These are phyloP conservation scores for Pachysolen tannophilus DNA, from an alignment of 805 yeast genomes.

Conservation along the genomic window DNA sequence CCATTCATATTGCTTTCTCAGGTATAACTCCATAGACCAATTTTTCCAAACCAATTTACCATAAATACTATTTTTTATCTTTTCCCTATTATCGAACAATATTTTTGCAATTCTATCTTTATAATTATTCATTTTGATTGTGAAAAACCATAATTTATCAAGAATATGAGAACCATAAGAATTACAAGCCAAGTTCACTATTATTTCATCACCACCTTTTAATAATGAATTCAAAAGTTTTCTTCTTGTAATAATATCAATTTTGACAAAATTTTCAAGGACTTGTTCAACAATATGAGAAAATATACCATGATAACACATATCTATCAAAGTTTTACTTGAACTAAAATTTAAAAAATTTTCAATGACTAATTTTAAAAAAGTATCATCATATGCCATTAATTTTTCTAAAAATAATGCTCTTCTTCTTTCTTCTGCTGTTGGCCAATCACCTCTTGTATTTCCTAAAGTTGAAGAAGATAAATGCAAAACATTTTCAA, in stretches of 20 bases:
- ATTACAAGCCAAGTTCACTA: slow-evolving; percentile 62
- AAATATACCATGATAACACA: slow-evolving; percentile 86
- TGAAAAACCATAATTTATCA: slow-evolving; percentile 77
- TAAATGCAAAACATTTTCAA: slow-evolving; percentile 62
- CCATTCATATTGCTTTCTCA: slow-evolving; percentile 78
- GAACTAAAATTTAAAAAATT: slow-evolving; percentile 46
- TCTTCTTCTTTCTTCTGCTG: slow-evolving; percentile 80
- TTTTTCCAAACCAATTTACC: slow-evolving; percentile 94
- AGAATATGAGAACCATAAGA: slow-evolving; percentile 89
- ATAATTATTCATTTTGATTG: slow-evolving; percentile 68
- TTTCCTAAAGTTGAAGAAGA: slow-evolving; percentile 71
- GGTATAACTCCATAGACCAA: slow-evolving; percentile 81
- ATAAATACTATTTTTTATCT: slow-evolving; percentile 76
- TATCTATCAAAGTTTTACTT: slow-evolving; percentile 56
- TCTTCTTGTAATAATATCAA: slow-evolving; percentile 50
- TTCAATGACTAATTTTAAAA: slow-evolving; percentile 50
- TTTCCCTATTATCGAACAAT: slow-evolving; percentile 47
- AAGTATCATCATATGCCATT: slow-evolving; percentile 56
- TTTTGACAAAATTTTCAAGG: slow-evolving; percentile 35
- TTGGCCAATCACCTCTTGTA: slow-evolving; percentile 85
- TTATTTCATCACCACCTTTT: slow-evolving; percentile 21
- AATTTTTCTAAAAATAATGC: slow-evolving; percentile 67
- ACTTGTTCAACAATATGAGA: slow-evolving; percentile 79
- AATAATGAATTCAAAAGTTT: slow-evolving; percentile 59
- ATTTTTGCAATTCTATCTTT: slow-evolving; percentile 80